Conservation (phyloP, 1,139 yeast genomes). For the Saccharomyces hybrid region DNA sequence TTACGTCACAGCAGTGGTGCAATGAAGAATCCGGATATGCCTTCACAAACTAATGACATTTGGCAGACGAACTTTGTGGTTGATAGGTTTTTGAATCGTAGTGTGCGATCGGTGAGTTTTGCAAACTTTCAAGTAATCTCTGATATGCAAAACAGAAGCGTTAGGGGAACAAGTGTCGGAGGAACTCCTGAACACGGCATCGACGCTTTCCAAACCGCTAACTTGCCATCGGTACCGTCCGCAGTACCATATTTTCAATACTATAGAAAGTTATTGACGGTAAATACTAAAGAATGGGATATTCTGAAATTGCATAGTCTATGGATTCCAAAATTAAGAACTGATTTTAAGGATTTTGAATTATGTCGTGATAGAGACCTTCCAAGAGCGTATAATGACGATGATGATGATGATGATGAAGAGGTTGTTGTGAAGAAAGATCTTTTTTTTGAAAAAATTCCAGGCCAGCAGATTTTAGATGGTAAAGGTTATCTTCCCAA, state of each 20-base stretch:
- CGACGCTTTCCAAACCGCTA: not conserved
- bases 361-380: not conserved
- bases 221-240: not conserved
- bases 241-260: conserved; percentile 9
- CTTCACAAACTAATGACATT: not conserved
- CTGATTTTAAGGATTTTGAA: not conserved
- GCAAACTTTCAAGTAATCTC: not conserved
- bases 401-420: not conserved
- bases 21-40: not conserved
- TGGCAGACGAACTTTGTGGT: not conserved
- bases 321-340: conserved; percentile 3
- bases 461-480: conserved; percentile 6
- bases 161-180: not conserved
- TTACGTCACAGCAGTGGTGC: not conserved
- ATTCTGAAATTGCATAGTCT: conserved; percentile 6
- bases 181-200: not conserved
- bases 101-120: not conserved
- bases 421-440: not conserved
- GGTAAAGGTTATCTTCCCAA: conserved; percentile 12
- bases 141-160: not conserved
- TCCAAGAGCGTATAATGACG: too few species aligned
- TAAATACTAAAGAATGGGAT: conserved; percentile 6
- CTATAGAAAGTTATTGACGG: conserved; percentile 7
- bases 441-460: not conserved
- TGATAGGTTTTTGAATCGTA: not conserved